Percentiles rank a stretch among this genome's conserved stretches.
Evolutionary conservation across 2,329 filamentous ascomycete species (phyloP).

Genomic region (Pestalotiopsis sp.): DNA sequence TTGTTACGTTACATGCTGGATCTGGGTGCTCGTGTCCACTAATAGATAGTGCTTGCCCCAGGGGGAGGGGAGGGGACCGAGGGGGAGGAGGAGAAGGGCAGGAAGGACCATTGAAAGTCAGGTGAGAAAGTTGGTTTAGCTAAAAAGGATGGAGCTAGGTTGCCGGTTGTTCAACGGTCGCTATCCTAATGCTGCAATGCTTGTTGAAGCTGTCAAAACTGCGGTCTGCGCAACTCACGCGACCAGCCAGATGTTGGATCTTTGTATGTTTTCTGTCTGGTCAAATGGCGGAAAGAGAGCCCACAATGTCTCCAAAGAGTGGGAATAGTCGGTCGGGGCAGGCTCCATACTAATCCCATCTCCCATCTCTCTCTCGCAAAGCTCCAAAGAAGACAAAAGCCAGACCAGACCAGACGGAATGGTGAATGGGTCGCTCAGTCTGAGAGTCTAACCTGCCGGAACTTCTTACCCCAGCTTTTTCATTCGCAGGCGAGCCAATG

Average conservation of each 20-base stretch:
- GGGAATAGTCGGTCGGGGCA: too few species aligned
- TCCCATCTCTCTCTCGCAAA: background rate
- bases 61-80: background rate
- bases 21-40: background rate
- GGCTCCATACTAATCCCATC: too few species aligned
- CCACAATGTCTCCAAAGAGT: too few species aligned
- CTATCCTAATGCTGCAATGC: background rate
- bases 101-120: background rate
- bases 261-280: background rate
- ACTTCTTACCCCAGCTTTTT: constrained; percentile 7
- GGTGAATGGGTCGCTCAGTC: background rate
- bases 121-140: background rate
- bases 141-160: background rate
- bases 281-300: background rate
- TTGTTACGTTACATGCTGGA: constrained; percentile 4
- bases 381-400: background rate
- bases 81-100: background rate
- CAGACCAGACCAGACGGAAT: background rate
- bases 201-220: background rate
- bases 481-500: background rate
- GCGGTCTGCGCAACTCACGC: background rate
- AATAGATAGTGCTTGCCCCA: background rate
- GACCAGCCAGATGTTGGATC: background rate
- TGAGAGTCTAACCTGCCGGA: background rate
- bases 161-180: background rate